A percentile compares a stretch with the other conserved stretches of the same genome.
phyloP scores from a whole-genome alignment of 768 basidiomycete species.

The Leccinum sublutescens region DNA sequence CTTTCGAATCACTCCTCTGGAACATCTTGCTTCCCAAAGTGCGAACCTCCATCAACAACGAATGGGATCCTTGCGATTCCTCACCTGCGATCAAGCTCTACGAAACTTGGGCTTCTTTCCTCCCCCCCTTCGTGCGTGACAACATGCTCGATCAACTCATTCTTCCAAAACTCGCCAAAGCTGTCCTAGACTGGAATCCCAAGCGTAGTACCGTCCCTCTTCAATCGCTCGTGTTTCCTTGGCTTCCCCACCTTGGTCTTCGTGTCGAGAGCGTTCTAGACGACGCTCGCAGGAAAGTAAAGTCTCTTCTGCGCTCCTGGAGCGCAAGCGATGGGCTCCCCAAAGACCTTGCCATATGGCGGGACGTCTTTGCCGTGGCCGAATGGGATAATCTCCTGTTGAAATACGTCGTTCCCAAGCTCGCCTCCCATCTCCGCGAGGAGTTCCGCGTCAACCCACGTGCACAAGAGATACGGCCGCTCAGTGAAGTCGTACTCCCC shows the following conservation, averaged over 20 bases:
- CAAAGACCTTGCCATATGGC: conserved; percentile 76
- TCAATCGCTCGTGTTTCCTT: conserved; percentile 87
- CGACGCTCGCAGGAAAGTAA: conserved; percentile 84
- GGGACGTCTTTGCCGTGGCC: conserved; percentile 71
- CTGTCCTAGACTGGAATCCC: conserved; percentile 81
- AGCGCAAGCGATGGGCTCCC: conserved; percentile 68
- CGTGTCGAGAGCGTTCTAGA: conserved; percentile 82
- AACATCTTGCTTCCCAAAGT: conserved; percentile 94
- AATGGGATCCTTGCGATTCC: conserved; percentile 79
- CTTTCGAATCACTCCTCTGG: conserved; percentile 94
- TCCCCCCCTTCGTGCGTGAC: conserved; percentile 90
- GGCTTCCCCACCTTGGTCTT: conserved; percentile 86
- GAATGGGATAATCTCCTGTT: conserved; percentile 94
- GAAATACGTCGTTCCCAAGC: conserved; percentile 89
- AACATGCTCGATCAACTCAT: conserved; percentile 96
- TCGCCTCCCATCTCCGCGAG: conserved; percentile 76
- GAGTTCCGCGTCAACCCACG: conserved; percentile 91
- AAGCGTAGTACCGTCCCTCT: conserved; percentile 58
- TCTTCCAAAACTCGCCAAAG: conserved; percentile 85
- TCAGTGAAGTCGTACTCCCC: conserved; percentile 62
- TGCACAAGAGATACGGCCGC: conserved; percentile 81
- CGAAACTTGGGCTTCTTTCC: conserved; percentile 82
- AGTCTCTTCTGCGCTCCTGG: conserved; percentile 77
- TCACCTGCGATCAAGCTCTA: conserved; percentile 78
- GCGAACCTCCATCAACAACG: conserved; percentile 92